These are phyloP conservation scores for Aureobasidium mangrovei DNA, from an alignment of 2,329 filamentous ascomycete species.

Conservation along the genomic window DNA sequence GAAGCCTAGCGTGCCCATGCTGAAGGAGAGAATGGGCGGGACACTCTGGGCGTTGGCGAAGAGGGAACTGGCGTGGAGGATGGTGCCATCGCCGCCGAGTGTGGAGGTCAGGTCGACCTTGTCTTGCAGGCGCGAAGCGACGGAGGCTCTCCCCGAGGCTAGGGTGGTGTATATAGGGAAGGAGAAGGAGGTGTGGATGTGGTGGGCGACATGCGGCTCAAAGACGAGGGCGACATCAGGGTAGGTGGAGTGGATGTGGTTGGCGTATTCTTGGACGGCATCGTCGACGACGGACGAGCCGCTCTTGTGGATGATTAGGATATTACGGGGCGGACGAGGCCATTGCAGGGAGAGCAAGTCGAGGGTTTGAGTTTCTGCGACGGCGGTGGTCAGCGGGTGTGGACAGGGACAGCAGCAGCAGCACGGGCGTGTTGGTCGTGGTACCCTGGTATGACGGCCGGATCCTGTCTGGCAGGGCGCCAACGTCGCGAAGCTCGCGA, in stretches of 20 bases:
- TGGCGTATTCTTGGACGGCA: slow-evolving; percentile 50
- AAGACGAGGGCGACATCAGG: slow-evolving; percentile 73
- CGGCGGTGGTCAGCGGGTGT: slow-evolving; percentile 18
- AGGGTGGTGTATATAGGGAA: slow-evolving; percentile 59
- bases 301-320: slow-evolving; percentile 61
- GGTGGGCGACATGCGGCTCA: slow-evolving; percentile 63
- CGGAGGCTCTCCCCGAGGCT: slow-evolving; percentile 1
- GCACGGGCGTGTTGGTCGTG: not conserved
- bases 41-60: slow-evolving; percentile 76
- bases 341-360: slow-evolving; percentile 59
- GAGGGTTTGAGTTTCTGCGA: slow-evolving; percentile 45
- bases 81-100: slow-evolving; percentile 87
- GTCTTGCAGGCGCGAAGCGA: slow-evolving; percentile 41
- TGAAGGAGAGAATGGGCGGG: slow-evolving; percentile 87
- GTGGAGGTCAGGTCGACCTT: slow-evolving; percentile 87
- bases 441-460: slow-evolving; percentile 57
- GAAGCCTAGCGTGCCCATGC: slow-evolving; percentile 93
- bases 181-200: slow-evolving; percentile 59
- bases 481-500: slow-evolving; percentile 43
- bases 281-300: slow-evolving; percentile 46
- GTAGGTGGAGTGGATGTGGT: slow-evolving; percentile 71
- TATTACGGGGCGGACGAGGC: slow-evolving; percentile 58
- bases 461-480: slow-evolving; percentile 46
- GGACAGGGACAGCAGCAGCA: not conserved
- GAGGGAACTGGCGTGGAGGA: slow-evolving; percentile 74